Evolutionary conservation across 179 eudicot genomes (phyloP).

Genomic region (Spergularia azorica): DNA sequence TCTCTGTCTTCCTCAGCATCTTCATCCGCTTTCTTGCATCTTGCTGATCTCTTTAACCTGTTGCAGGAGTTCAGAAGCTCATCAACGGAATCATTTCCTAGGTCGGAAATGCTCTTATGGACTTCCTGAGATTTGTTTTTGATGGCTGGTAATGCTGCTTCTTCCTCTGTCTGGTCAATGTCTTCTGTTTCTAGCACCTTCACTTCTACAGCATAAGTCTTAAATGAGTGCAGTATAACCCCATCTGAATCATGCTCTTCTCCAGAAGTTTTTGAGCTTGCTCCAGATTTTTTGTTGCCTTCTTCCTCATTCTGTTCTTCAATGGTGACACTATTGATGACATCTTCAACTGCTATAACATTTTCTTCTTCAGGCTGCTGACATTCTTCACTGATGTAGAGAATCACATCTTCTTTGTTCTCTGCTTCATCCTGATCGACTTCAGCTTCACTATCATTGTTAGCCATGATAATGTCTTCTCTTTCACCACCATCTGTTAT

Average conservation of each 20-base stretch:
- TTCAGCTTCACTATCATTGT: slow-evolving; percentile 1
- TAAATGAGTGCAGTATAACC: slow-evolving; percentile 17
- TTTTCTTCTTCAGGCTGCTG: not conserved
- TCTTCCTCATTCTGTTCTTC: slow-evolving; percentile 15
- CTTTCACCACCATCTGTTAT: not conserved
- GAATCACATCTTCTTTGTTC: too few relatives aligned
- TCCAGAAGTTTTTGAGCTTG: slow-evolving; percentile 15
- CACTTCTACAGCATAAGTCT: slow-evolving; percentile 15
- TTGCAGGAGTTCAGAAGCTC: slow-evolving; percentile 27
- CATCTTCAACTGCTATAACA: not conserved
- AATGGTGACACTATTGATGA: not conserved
- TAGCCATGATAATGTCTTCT: not conserved
- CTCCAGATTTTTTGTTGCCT: not conserved
- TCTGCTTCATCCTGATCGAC: slow-evolving; percentile 17
- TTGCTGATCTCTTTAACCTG: slow-evolving; percentile 30
- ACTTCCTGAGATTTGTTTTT: not conserved
- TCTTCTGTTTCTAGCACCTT: slow-evolving; percentile 26
- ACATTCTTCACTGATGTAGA: too few relatives aligned
- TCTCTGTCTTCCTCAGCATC: slow-evolving; percentile 39
- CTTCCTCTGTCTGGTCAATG: slow-evolving; percentile 17
- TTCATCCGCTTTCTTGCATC: slow-evolving; percentile 30
- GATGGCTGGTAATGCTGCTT: slow-evolving; percentile 9
- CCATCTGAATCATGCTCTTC: slow-evolving; percentile 23
- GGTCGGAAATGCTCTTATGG: not conserved
- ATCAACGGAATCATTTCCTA: slow-evolving; percentile 19